Conservation (phyloP, 169 alveolate genomes). For the Plasmodium blacklocki region DNA sequence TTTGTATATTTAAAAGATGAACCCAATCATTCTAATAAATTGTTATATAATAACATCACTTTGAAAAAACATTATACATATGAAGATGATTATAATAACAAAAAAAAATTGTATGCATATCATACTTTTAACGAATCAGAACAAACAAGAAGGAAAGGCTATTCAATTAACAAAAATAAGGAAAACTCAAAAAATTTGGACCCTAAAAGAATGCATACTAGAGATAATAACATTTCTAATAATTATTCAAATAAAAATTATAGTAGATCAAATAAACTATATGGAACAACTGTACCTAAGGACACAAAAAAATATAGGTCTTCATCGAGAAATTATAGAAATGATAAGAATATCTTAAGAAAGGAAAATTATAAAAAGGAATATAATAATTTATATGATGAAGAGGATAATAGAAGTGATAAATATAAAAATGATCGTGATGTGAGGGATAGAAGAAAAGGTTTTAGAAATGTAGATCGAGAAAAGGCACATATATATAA, state of each 20-base stretch:
- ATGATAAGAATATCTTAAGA: background rate
- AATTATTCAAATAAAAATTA: background rate
- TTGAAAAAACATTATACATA: conserved; percentile 8
- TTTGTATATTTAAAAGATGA: conserved; percentile 16
- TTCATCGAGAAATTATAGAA: background rate
- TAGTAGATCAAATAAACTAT: background rate
- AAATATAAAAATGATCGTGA: background rate
- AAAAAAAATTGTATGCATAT: conserved; percentile 2
- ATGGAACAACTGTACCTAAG: background rate
- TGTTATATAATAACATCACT: conserved; percentile 4
- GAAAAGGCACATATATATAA: background rate
- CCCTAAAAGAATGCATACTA: background rate
- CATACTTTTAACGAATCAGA: background rate
- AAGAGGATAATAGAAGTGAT: background rate
- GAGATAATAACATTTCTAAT: background rate
- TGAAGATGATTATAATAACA: conserved; percentile 46
- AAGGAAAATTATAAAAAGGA: background rate
- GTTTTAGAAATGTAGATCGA: background rate
- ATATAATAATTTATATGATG: background rate
- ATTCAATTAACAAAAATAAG: background rate
- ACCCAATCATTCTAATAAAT: conserved; percentile 1
- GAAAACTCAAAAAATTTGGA: background rate
- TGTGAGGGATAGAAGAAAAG: background rate
- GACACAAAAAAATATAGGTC: background rate
- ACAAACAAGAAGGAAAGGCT: background rate